Base-by-base conservation (phyloP, 148 eudicot species). In the Heliosperma pusillum region DNA sequence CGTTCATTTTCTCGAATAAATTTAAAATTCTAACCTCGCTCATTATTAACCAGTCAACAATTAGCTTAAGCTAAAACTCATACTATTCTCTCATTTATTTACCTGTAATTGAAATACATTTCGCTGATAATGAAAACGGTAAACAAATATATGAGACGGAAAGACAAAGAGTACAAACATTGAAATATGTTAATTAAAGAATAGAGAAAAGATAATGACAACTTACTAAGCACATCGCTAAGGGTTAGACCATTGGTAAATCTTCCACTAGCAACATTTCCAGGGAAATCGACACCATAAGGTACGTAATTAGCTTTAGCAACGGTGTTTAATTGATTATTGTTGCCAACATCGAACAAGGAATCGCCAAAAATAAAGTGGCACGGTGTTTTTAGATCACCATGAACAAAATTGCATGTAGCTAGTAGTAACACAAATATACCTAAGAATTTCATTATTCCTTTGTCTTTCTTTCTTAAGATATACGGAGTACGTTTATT, bases 361-460 rank as follows among this genome's bases (percentile, higher is more conserved):
- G 82, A 79, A 47, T 79, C 82, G 0, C 82, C 82, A 21, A 79
- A 79, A 17, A 79, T 79, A 5, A 74, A 79, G 11, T 66, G 63
- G 21, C 82, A 79, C 20, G 82, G 78, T 11, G 27, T 59, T 47
- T 74, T 25, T 19, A 29, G 74, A 20, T 74, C 69, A 26, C 82
- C 73, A n/a, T 57, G 56, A 27, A 78, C 76, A 33, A 70, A 61
- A 60, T 7, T 76, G 22, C 25, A 53, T 6, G 27, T 33, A 3
- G 1, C 3, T 16, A 45, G 4, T 44, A 67, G 26, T 40, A 69
- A 6, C 29, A 15, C 20, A 69, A 11, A 47, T 11, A 69, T 13
- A 1, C n/a, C 20, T 21, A 69, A 22, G 17, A 69, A 22, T 12
- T 13, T 47, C 56, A 45, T 44, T 19, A 69, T 45, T 7, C 1